Percentiles rank a stretch among this genome's conserved stretches.
Evolutionary conservation across 768 basidiomycete genomes (phyloP).

Genomic region (Crassisporium funariophilum): DNA sequence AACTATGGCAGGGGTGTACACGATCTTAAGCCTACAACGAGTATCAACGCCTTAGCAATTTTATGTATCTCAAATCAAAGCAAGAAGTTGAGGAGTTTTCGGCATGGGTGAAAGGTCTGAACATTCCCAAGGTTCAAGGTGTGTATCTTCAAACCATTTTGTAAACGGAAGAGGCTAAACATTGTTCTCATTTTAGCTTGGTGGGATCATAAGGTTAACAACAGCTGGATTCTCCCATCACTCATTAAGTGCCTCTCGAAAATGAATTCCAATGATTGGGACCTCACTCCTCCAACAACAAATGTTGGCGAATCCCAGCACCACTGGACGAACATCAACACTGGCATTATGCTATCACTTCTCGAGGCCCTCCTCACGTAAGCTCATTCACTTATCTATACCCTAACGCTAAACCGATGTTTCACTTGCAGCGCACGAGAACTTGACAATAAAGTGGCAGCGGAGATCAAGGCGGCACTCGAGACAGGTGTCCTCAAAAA

Average conservation of each 20-base stretch:
- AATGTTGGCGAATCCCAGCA: slow-evolving; percentile 23
- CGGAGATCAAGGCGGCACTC: neutral
- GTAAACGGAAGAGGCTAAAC: neutral
- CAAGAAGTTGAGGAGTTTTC: slow-evolving; percentile 6
- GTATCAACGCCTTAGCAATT: slow-evolving; percentile 11
- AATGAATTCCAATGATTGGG: slow-evolving; percentile 17
- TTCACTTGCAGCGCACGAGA: slow-evolving; percentile 1
- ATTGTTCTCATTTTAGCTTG: slow-evolving; percentile 12
- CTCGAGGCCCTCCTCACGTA: slow-evolving; percentile 19
- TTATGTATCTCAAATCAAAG: slow-evolving; percentile 11
- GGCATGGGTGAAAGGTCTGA: neutral
- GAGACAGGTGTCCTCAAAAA: slow-evolving; percentile 4
- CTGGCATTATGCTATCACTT: slow-evolving; percentile 14
- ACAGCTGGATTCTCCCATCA: slow-evolving; percentile 21
- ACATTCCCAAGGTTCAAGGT: slow-evolving; percentile 12
- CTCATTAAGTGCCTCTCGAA: slow-evolving; percentile 20
- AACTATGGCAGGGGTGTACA: slow-evolving; percentile 8
- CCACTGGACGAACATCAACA: slow-evolving; percentile 19
- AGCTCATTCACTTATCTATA: neutral
- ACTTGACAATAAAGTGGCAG: neutral
- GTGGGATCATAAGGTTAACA: slow-evolving; percentile 23
- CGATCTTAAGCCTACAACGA: slow-evolving; percentile 1
- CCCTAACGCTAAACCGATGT: neutral
- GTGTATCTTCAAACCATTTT: neutral
- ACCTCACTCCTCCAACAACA: slow-evolving; percentile 18